phyloP scores from a whole-genome alignment of 169 alveolate species.

The Cryptosporidium viatorum region DNA sequence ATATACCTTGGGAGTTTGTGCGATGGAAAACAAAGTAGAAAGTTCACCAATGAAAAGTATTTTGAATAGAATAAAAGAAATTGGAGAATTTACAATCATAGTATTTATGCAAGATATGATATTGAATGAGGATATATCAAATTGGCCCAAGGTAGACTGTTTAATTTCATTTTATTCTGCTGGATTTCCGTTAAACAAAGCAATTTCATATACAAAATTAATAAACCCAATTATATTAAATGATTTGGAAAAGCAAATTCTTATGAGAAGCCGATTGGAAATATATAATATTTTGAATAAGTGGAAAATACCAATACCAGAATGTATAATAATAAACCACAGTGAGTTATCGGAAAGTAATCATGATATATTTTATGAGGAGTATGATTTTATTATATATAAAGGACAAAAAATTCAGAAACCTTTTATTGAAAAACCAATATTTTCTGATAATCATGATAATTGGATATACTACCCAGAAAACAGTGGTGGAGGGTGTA shows the following conservation, averaged over 20 bases:
- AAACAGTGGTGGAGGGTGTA: conserved; percentile 94
- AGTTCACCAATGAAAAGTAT: conserved; percentile 90
- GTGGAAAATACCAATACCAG: conserved; percentile 89
- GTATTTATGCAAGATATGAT: conserved; percentile 88
- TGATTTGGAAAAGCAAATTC: conserved; percentile 76
- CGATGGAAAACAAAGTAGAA: conserved; percentile 90
- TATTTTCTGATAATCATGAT: conserved; percentile 97
- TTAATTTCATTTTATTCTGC: conserved; percentile 90
- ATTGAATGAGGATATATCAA: conserved; percentile 81
- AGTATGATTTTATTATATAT: conserved; percentile 91
- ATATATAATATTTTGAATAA: conserved; percentile 84
- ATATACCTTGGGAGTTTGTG: conserved; percentile 90
- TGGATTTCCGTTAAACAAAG: conserved; percentile 91
- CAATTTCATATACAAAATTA: conserved; percentile 83
- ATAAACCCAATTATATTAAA: conserved; percentile 82
- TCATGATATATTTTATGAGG: conserved; percentile 86
- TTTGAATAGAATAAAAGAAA: conserved; percentile 81
- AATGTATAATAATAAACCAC: conserved; percentile 88
- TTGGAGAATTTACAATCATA: conserved; percentile 87
- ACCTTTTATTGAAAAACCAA: conserved; percentile 97
- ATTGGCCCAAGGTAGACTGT: conserved; percentile 94
- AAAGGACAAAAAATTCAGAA: conserved; percentile 90
- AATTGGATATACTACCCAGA: conserved; percentile 95
- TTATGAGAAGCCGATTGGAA: conserved; percentile 84
- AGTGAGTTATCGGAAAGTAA: conserved; percentile 85